Base-by-base conservation (phyloP, 495 filamentous ascomycete species). In the Aspergillus nidulans region DNA sequence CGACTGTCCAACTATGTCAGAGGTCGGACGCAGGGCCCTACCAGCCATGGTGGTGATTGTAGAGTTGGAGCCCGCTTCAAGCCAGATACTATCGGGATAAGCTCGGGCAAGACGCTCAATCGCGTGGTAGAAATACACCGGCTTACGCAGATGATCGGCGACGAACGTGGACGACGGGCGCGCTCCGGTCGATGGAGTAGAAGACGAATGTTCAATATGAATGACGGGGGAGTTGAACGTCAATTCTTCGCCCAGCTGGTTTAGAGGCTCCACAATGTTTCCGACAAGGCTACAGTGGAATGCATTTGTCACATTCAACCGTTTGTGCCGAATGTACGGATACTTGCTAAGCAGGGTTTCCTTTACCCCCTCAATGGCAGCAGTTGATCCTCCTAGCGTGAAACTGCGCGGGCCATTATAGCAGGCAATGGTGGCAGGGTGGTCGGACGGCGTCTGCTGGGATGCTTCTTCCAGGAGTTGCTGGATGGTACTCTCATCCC, bases 41-140 rank as follows among this genome's bases (percentile, higher is more conserved):
- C 64, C 55, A 0, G 66, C 72, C 73, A 83, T 81, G 5, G 44
- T 54, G 0, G 70, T 77, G 28, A 81, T 68, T 1, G 71, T 66
- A 0, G 77, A 77, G 26, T 60, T 63, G 1, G 76, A 78, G 0
- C 79, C 79, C 9, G 77, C 77, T 49, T 83, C 80, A 0, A 82
- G 64, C 63, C 67, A 82, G 12, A 74, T 67, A 16, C 63, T 65
- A 0, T 56, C 23, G 0, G 67, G 62, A 32, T 69, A 66, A 1
- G 63, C 24, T 24, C 70, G 42, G 0, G 65, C 53, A 0, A 82
- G 57, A 36, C 78, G 53, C 42, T 74, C 62, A 0, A 82, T 62
- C 0, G 79, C 78, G 15, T 78, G 65, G 9, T 67, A 46, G 55
- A 82, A 83, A 58, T 59, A 78, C 1, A 83, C 81, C 0, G 81